Conservation (phyloP, 257 asterid genomes). For the Solanum neorickii region DNA sequence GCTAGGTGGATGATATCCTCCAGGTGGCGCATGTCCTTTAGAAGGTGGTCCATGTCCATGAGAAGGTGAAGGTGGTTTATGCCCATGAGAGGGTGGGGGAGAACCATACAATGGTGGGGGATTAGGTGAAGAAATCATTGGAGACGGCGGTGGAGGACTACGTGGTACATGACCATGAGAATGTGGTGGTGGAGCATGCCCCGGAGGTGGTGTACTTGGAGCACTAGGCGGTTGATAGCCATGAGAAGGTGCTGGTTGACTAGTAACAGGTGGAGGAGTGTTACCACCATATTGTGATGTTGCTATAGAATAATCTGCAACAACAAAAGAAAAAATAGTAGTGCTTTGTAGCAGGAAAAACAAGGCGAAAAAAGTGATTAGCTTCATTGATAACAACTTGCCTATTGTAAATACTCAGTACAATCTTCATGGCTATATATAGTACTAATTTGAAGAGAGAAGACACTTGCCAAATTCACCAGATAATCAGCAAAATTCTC, state of each 20-base stretch:
- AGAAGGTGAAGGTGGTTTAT: background rate
- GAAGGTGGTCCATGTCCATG: background rate
- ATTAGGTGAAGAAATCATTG: background rate
- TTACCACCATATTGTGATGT: background rate
- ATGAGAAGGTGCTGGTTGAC: background rate
- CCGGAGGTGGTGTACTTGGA: background rate
- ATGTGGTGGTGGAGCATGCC: background rate
- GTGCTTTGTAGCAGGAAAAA: background rate
- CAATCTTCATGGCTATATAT: background rate
- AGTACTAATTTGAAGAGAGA: background rate
- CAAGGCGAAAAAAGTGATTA: background rate
- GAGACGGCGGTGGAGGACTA: background rate
- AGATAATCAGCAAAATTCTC: background rate
- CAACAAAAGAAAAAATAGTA: background rate
- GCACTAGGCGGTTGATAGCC: background rate
- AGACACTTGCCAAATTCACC: background rate
- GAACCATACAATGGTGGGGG: background rate
- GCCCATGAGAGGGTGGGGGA: background rate
- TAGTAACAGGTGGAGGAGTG: background rate
- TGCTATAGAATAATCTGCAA: background rate
- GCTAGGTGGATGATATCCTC: background rate
- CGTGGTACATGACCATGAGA: background rate
- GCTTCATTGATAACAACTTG: background rate
- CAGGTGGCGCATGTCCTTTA: background rate
- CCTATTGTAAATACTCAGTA: background rate